Base-by-base conservation (phyloP, 805 yeast species). In the Barnettozyma californica region DNA sequence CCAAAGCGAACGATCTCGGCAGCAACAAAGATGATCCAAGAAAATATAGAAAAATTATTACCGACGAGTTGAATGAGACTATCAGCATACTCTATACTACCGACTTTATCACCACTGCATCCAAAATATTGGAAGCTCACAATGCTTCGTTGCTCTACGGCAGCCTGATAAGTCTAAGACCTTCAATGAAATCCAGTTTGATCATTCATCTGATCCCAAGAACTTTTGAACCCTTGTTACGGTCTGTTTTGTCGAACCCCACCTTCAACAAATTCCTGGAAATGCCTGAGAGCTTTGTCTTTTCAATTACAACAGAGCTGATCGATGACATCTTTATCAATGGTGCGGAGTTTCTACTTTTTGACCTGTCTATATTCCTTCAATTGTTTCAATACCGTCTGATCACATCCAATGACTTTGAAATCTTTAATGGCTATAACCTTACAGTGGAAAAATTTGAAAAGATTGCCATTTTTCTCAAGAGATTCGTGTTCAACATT, bases 311-410 rank as follows among this genome's bases (percentile, higher is more conserved):
- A 5, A 33, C 34, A 21, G 29, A 46, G 2, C 21, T 41, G 5
- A 41, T 51, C 6, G 14, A 33, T 6, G 41, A 50, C 2, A 6
- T 49, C 7, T 49, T 53, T n/a, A 11, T 31, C 6, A 29, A 45
- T 13, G 47, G 45, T 25, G 41, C 45, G 3, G 44, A 53, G 27
- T 58, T 65, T 42, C 38, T 61, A n/a, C 60, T 61, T 51, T 52
- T 58, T 29, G 66, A 67, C 29, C 59, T 84, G 2, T 70, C 68
- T 40, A 60, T 83, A 0, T 76, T 81, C 50, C 71, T 83, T 49
- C 88, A 85, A 53, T 59, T 84, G 9, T 75, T 81, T 51, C 80
- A 89, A 1, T 84, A 81, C 56, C 77, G 86, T 77, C 64, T 86
- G 38, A 74, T 79, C 23, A 79, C 86, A 9, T 76, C 87, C 2